A percentile compares a stretch with the other conserved stretches of the same genome.
These are phyloP conservation scores for Saturnispora mendoncae DNA, from an alignment of 805 yeast genomes.

Conservation along the genomic window DNA sequence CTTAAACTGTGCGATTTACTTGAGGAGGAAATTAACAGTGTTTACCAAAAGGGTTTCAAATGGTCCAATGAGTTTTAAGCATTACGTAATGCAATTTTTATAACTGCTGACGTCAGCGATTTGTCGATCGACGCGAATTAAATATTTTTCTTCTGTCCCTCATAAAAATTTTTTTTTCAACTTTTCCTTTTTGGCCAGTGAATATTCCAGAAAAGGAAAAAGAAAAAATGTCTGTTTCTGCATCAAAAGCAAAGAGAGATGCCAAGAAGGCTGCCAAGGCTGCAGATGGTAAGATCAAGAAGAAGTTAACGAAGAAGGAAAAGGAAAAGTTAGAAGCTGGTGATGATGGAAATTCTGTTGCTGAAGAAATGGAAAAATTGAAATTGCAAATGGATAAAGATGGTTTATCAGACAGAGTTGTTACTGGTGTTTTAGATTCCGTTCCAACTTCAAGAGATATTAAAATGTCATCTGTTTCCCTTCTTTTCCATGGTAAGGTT, in stretches of 20 bases:
- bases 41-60: slow-evolving; percentile 20
- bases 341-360: slow-evolving; percentile 50
- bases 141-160: too few species aligned
- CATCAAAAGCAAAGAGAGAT: slow-evolving; percentile 97
- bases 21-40: slow-evolving; percentile 37
- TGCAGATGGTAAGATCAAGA: slow-evolving; percentile 63
- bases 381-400: slow-evolving; percentile 90
- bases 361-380: slow-evolving; percentile 72
- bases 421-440: slow-evolving; percentile 93
- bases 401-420: slow-evolving; percentile 94
- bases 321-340: slow-evolving; percentile 35
- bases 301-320: slow-evolving; percentile 57
- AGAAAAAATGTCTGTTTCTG: slow-evolving; percentile 47
- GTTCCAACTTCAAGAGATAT: slow-evolving; percentile 87
- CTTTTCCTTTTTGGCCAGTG: background rate
- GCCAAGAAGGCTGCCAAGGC: slow-evolving; percentile 92
- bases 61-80: slow-evolving; percentile 12
- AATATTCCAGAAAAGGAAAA: too few species aligned
- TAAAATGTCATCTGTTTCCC: slow-evolving; percentile 80
- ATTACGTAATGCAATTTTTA: background rate
- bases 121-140: slow-evolving; percentile 5
- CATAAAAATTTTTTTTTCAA: slow-evolving; percentile 6
- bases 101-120: background rate
- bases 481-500: slow-evolving; percentile 96
- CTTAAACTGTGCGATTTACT: slow-evolving; percentile 38